Base-by-base conservation (phyloP, 2,329 filamentous ascomycete genomes). In the Westerdykella aurantiaca region DNA sequence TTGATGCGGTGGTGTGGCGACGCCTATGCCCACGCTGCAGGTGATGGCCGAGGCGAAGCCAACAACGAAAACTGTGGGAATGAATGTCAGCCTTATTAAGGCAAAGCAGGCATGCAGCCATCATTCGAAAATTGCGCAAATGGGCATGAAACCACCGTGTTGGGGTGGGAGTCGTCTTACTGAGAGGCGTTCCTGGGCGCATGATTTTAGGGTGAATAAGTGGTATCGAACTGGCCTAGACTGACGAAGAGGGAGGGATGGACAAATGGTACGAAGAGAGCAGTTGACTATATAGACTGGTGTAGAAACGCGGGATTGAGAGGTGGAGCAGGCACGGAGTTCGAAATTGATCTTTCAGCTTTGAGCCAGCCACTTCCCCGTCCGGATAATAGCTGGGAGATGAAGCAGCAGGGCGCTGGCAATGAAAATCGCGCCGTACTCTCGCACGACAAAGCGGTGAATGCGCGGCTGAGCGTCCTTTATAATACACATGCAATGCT, bases 1-100 rank as follows among this genome's bases (percentile, higher is more conserved):
- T 4, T 48, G 35, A 29, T 29, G 25, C 5, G 46, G 35, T 5
- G 46, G 43, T 31, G 39, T 48, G 21, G 42, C 42, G 17, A 45
- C 40, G 4, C 23, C 48, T 5, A 31, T 4, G 18, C 3, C 18
- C 18, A 3, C 18, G 18, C 18, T 21, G 18, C 3, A 4, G 18
- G 6, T 21, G 16, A 35, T 39, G 17, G 22, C 17, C 3, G 37
- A 42, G 13, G 34, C 37, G 34, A 47, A 16, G 37, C 44, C 44
- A 31, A 21, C 31, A 11, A 44, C 12, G 43, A 34, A 38, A 47
- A 41, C 47, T 50, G 13, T 31, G 11, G 5, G 17, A 23, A 31
- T 22, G 37, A 45, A 34, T 37, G 6, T 42, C 25, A 38, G 37
- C 33, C 33, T 35, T 16, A 35, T 13, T 35, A 12, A 35, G 33